Base-by-base conservation (phyloP, 129 eudicot species). In the Centrapalus pauciflorus region DNA sequence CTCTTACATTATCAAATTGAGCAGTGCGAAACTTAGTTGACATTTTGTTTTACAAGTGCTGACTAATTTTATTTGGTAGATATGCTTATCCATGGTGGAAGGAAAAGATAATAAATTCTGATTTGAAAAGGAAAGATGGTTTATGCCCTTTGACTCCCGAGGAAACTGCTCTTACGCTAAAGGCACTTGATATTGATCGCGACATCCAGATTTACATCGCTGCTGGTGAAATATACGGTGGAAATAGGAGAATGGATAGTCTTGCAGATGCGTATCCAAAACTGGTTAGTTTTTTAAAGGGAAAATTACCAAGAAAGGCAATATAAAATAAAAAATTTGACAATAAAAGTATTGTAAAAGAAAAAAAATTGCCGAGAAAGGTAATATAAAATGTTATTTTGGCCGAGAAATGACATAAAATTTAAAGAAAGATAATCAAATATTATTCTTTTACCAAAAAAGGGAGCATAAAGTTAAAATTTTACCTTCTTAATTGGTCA, bases 81-180 rank as follows among this genome's bases (percentile, higher is more conserved):
- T 94, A 94, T 82, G 96, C 99, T 37, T 89, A 89, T 67, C 99
- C 99, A 13, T 94, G 99, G 99, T 94, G 99, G 99, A 94, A 89
- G 67, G 99, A 94, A 80, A 94, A 94, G 80, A 82, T 89, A 29
- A 89, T 94, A 76, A 80, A 94, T 65, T 94, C 99, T 26, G 95
- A 84, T 56, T 50, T 84, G 81, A 94, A 89, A 69, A 79, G 99
- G 64, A 89, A 78, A 66, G 99, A 89, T 30, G 99, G 99, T 26
- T 74, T 86, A 55, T 94, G 99, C 68, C 99, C 99, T 67, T 89
- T 94, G 83, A 94, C 99, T 48, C 99, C 99, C 1, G 99, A 94
- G 57, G 99, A 94, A 94, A 94, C 99, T 35, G 95, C 95, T 23
- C 85, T 94, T 58, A 81, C 90, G 11, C 81, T 94, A 46, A 66